Conservation (phyloP, 108 stramenopile genomes). For the Nannochloropsis salina region DNA sequence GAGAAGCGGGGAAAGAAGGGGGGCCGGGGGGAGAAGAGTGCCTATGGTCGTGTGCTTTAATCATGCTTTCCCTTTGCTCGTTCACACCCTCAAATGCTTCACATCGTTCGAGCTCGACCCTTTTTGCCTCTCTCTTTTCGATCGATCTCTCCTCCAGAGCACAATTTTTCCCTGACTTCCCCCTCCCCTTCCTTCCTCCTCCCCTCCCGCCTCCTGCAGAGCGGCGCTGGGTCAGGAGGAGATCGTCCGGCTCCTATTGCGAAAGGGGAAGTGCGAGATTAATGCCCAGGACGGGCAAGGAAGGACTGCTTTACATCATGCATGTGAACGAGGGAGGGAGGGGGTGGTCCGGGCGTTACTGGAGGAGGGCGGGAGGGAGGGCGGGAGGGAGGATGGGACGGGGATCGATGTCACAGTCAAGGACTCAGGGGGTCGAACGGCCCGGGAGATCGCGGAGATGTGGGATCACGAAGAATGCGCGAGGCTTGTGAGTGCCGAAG, state of each 20-base stretch:
- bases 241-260: neutral
- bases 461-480: neutral
- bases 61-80: neutral
- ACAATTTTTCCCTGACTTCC: neutral
- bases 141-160: no score
- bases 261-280: neutral
- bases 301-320: neutral
- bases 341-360: neutral
- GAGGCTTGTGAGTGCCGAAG: neutral
- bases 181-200: neutral
- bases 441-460: neutral
- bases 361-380: conserved; percentile 1
- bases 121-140: no score
- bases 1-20: neutral
- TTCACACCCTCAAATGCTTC: neutral
- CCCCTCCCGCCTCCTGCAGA: neutral
- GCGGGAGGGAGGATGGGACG: neutral
- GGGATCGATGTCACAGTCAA: neutral
- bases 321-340: neutral
- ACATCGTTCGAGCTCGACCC: no score
- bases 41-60: neutral
- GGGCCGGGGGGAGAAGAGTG: neutral
- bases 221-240: neutral
- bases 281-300: neutral
- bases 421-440: neutral